phyloP scores from a whole-genome alignment of 139 green algal genomes.

The Trebouxia sp. region DNA sequence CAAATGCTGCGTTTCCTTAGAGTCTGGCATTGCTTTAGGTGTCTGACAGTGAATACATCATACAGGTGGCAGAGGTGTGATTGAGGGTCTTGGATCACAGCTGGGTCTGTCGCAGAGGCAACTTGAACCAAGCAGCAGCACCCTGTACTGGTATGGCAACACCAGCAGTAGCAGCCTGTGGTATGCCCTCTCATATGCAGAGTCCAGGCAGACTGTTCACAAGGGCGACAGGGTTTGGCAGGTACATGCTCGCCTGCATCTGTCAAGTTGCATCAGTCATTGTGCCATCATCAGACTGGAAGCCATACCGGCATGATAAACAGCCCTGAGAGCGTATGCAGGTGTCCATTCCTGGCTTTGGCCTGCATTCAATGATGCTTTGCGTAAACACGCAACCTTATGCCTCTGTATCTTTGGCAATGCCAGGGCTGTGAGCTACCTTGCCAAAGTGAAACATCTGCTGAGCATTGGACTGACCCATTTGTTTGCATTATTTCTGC shows the following conservation, averaged over 20 bases:
- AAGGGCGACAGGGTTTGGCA: constrained; percentile 85
- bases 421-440: no score
- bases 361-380: no score
- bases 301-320: not conserved
- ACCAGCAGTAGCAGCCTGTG: constrained; percentile 82
- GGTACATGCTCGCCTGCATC: constrained; percentile 41
- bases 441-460: no score
- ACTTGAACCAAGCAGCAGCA: constrained; percentile 56
- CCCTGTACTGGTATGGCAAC: constrained; percentile 82
- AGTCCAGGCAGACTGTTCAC: constrained; percentile 63
- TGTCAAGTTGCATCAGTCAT: no score
- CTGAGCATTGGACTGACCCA: no score
- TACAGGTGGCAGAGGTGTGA: constrained; percentile 72
- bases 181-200: constrained; percentile 82
- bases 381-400: no score
- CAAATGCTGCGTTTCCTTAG: no score
- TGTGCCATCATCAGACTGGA: not conserved
- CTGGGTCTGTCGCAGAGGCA: constrained; percentile 56
- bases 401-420: no score
- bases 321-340: not conserved
- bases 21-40: not conserved
- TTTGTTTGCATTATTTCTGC: not conserved
- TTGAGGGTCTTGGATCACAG: constrained; percentile 79
- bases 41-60: not conserved
- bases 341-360: not conserved